These are phyloP conservation scores for Scheffersomyces insectosa DNA, from an alignment of 1,139 yeast genomes.

Conservation along the genomic window DNA sequence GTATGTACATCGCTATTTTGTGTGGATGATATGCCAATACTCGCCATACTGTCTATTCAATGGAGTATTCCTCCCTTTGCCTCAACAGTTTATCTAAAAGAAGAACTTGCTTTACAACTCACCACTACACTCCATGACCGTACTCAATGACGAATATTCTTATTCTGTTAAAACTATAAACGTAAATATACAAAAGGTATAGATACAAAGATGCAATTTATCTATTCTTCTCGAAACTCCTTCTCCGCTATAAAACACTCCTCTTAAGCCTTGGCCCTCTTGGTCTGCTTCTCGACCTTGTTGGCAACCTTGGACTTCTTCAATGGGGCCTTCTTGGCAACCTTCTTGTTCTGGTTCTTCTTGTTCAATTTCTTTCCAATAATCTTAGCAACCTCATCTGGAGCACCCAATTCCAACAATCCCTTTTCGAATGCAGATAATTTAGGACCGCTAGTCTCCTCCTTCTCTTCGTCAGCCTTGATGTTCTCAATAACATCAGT, in stretches of 20 bases:
- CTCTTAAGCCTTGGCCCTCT: constrained; percentile 11
- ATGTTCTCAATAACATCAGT: constrained; percentile 26
- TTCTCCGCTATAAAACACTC: not conserved
- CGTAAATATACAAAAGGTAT: too few relatives aligned
- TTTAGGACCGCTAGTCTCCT: constrained; percentile 26
- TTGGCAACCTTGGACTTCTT: constrained; percentile 1
- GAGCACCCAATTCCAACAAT: constrained; percentile 76
- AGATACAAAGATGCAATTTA: too few relatives aligned
- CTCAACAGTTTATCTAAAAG: too few relatives aligned
- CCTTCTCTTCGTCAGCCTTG: constrained; percentile 29
- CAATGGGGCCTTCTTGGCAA: constrained; percentile 9
- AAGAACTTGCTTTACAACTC: too few relatives aligned
- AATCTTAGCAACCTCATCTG: constrained; percentile 58
- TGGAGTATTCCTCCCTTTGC: too few relatives aligned
- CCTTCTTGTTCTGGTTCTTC: constrained; percentile 11
- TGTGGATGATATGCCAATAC: too few relatives aligned
- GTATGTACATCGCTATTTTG: too few relatives aligned
- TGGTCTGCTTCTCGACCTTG: constrained; percentile 13
- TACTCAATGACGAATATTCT: too few relatives aligned
- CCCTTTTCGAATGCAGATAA: constrained; percentile 71
- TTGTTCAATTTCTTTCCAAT: constrained; percentile 41
- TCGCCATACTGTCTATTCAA: too few relatives aligned
- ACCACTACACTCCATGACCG: too few relatives aligned
- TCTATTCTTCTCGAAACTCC: too few relatives aligned
- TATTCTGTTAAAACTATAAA: too few relatives aligned